phyloP scores from a whole-genome alignment of 108 stramenopile genomes.

The Cylindrotheca closterium region DNA sequence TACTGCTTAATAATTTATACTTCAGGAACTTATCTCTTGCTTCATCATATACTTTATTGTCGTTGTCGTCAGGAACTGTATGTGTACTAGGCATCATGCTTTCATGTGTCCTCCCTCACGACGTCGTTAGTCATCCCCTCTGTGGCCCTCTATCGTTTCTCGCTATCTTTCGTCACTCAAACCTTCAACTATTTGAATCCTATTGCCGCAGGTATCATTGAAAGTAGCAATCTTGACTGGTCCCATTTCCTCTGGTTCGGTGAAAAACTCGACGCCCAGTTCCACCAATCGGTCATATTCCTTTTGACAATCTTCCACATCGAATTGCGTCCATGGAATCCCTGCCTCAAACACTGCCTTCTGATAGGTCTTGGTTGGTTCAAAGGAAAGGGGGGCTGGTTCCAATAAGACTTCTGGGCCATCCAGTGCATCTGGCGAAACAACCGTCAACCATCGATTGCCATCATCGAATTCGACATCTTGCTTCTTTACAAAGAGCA shows the following conservation, averaged over 20 bases:
- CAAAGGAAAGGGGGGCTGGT: background rate
- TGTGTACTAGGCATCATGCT: too few species aligned
- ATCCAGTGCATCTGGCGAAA: background rate
- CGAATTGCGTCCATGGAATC: background rate
- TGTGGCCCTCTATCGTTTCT: too few species aligned
- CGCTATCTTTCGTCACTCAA: too few species aligned
- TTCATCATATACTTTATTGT: too few species aligned
- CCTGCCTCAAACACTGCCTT: background rate
- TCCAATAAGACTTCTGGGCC: background rate
- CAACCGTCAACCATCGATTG: background rate
- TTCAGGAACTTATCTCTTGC: too few species aligned
- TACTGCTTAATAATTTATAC: too few species aligned
- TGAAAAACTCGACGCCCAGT: background rate
- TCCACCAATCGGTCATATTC: background rate
- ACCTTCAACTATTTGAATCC: too few species aligned
- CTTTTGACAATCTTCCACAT: background rate
- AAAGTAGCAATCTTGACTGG: background rate
- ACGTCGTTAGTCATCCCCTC: too few species aligned
- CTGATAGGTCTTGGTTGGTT: background rate
- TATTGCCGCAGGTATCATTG: background rate
- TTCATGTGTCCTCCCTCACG: too few species aligned
- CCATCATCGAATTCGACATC: constrained; percentile 1
- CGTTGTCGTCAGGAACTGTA: too few species aligned
- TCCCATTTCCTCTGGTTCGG: background rate
- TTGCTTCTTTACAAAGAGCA: background rate